These are phyloP conservation scores for Lachancea meyersii DNA, from an alignment of 805 yeast species.

Conservation along the genomic window DNA sequence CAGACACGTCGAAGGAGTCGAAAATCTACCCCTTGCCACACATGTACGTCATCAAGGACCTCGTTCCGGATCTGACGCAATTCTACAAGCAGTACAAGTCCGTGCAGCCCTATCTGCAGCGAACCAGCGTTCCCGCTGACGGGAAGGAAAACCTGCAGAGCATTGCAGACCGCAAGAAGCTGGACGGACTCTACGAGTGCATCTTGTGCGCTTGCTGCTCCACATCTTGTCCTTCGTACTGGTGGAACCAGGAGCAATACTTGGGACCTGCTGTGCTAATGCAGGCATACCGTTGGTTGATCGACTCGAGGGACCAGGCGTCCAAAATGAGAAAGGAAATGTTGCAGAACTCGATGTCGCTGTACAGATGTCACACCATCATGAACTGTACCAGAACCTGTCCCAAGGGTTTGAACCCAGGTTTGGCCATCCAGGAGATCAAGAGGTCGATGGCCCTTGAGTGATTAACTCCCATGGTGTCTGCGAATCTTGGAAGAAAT, in stretches of 20 bases:
- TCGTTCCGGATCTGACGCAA: constrained; percentile 95
- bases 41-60: constrained; percentile 94
- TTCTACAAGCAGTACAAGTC: constrained; percentile 98
- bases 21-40: constrained; percentile 97
- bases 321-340: constrained; percentile 70
- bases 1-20: constrained; percentile 61
- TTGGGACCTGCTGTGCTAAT: constrained; percentile 97
- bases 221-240: constrained; percentile 97
- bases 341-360: constrained; percentile 94
- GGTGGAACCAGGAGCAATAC: constrained; percentile 99
- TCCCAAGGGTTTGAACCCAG: constrained; percentile 98
- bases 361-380: constrained; percentile 98
- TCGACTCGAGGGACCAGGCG: constrained; percentile 95
- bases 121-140: constrained; percentile 67
- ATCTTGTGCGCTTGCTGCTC: constrained; percentile 98
- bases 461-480: constrained; percentile 29
- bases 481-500: not conserved
- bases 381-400: constrained; percentile 98
- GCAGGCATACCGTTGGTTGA: constrained; percentile 99
- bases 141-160: constrained; percentile 91
- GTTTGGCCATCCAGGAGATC: constrained; percentile 93
- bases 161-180: constrained; percentile 87
- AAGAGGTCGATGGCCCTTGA: constrained; percentile 87
- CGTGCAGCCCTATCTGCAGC: constrained; percentile 92
- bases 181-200: constrained; percentile 96